Percentiles rank a stretch among this genome's conserved stretches.
These are phyloP conservation scores for Eremothecium coryli DNA, from an alignment of 1,139 yeast genomes.

Conservation along the genomic window DNA sequence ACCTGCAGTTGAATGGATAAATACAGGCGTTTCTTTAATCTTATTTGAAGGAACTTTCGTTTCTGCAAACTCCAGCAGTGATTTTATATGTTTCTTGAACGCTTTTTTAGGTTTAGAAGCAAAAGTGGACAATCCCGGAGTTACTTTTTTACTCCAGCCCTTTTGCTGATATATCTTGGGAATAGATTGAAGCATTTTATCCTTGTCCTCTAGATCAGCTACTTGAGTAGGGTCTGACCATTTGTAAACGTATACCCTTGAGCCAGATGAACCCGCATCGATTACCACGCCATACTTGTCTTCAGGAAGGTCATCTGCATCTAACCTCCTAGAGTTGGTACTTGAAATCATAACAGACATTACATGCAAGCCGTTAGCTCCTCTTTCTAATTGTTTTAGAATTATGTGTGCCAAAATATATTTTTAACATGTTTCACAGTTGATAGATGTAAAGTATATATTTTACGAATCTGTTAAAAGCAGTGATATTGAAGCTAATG, in stretches of 20 bases:
- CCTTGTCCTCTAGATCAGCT: conserved; percentile 14
- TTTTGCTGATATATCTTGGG: conserved; percentile 53
- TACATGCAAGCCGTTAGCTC: background rate
- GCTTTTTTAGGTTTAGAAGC: conserved; percentile 41
- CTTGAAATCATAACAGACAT: too few species aligned
- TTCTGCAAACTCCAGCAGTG: conserved; percentile 49
- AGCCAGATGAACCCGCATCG: conserved; percentile 79
- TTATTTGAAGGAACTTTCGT: conserved; percentile 46
- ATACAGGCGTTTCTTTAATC: conserved; percentile 55
- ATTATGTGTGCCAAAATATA: too few species aligned
- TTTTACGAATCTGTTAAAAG: too few species aligned
- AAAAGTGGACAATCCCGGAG: conserved; percentile 63
- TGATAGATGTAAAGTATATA: too few species aligned
- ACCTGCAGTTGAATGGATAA: conserved; percentile 73
- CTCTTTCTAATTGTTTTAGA: background rate
- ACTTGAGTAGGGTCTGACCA: conserved; percentile 46
- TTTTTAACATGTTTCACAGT: too few species aligned
- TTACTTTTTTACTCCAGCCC: conserved; percentile 51
- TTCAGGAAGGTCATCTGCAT: conserved; percentile 7
- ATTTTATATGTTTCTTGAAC: conserved; percentile 52
- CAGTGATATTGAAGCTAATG: too few species aligned
- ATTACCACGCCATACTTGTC: conserved; percentile 58
- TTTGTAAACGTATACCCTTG: conserved; percentile 57
- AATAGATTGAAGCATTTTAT: conserved; percentile 38
- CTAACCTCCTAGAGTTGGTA: too few species aligned